phyloP scores from a whole-genome alignment of 208 protist species.

The Naegleria fowleri region DNA sequence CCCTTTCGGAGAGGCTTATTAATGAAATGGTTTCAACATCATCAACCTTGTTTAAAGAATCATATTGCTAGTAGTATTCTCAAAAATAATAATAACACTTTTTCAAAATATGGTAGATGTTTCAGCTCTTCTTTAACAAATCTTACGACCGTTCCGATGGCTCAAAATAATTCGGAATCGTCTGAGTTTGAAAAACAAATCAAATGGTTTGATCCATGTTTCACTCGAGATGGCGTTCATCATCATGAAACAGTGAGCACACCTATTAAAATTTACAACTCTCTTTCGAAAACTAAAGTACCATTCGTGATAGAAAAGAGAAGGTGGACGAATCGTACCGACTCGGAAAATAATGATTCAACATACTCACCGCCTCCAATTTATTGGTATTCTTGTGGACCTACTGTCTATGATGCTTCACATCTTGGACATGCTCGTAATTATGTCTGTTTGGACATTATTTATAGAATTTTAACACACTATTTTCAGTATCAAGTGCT shows the following conservation, averaged over 20 bases:
- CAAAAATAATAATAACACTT: no score
- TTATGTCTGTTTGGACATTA: constrained; percentile 96
- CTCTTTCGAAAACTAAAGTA: neutral
- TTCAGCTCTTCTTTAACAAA: no score
- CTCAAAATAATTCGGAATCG: no score
- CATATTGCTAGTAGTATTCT: no score
- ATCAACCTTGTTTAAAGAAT: no score
- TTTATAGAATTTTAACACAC: constrained; percentile 89
- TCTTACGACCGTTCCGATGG: no score
- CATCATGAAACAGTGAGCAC: neutral
- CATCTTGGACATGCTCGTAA: constrained; percentile 96
- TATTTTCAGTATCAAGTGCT: constrained; percentile 88
- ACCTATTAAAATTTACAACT: neutral
- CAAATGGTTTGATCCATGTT: no score
- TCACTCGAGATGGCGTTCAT: no score
- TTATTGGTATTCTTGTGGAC: constrained; percentile 93
- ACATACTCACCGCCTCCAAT: neutral
- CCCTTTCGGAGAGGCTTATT: no score
- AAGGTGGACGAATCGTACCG: neutral
- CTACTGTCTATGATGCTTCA: constrained; percentile 90
- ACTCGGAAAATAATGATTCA: neutral
- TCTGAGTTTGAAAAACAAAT: no score
- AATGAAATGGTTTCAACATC: no score
- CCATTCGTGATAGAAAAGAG: neutral
- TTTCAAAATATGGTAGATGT: no score